A percentile compares a stretch with the other conserved stretches of the same genome.
Conservation (phyloP, 2,329 filamentous ascomycete species). For the Epichloe coenophiala region DNA sequence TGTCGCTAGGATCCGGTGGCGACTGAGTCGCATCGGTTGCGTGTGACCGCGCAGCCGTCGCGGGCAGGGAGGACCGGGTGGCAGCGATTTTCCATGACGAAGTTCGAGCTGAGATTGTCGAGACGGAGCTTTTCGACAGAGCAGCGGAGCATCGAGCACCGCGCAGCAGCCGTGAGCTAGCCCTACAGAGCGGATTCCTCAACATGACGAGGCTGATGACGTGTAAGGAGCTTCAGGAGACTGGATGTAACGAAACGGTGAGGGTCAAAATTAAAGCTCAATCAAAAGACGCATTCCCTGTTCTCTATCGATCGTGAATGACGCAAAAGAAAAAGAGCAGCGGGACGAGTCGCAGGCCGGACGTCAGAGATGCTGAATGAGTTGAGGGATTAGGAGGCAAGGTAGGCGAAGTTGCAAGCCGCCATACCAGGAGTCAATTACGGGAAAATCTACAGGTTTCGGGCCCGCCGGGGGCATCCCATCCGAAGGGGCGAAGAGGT, state of each 20-base stretch:
- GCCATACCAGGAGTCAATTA: not conserved
- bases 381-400: conserved; percentile 7
- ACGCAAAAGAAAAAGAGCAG: conserved; percentile 28
- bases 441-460: not conserved
- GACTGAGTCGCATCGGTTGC: conserved; percentile 38
- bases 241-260: conserved; percentile 5
- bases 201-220: conserved; percentile 43
- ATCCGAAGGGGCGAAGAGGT: not conserved
- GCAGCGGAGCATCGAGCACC: conserved; percentile 34
- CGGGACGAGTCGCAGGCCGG: conserved; percentile 31
- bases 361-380: not conserved
- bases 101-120: conserved; percentile 25
- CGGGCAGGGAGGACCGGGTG: conserved; percentile 34
- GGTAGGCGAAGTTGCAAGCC: not conserved
- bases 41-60: conserved; percentile 38
- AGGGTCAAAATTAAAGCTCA: conserved; percentile 10
- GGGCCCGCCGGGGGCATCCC: too few species aligned
- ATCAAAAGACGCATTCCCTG: conserved; percentile 18
- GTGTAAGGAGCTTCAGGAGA: conserved; percentile 5
- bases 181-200: conserved; percentile 53
- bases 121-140: conserved; percentile 28
- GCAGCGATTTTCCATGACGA: conserved; percentile 31
- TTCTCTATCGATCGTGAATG: conserved; percentile 16
- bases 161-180: conserved; percentile 49
- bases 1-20: conserved; percentile 73